phyloP scores from a whole-genome alignment of 176 grass and related monocot species.

The Musa beccarii region DNA sequence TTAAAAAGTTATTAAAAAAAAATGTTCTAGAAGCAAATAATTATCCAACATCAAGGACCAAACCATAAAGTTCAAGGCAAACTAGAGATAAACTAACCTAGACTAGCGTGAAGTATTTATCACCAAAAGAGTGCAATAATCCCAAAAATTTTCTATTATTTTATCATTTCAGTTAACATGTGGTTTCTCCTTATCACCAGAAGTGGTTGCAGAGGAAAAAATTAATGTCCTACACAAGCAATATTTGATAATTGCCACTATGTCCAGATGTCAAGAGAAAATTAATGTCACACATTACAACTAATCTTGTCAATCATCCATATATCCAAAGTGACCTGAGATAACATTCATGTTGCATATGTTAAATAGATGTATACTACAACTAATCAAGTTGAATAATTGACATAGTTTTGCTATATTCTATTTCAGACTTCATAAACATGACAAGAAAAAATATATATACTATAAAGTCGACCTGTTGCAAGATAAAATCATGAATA shows the following conservation, averaged over 20 bases:
- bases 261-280: no score
- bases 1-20: neutral
- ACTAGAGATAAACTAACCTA: neutral
- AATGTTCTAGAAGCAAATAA: neutral
- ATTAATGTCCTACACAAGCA: neutral
- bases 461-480: no score
- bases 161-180: neutral
- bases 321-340: no score
- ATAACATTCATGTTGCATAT: no score
- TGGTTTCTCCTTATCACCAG: neutral
- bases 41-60: neutral
- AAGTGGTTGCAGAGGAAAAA: neutral
- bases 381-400: no score
- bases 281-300: no score
- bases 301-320: no score
- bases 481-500: no score
- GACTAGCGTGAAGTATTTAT: neutral
- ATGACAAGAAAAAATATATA: no score
- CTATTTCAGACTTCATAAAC: no score
- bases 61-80: neutral
- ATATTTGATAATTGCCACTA: neutral
- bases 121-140: neutral
- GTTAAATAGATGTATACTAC: no score
- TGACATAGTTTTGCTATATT: no score
- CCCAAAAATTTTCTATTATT: neutral